These are phyloP conservation scores for Tolypocladium album DNA, from an alignment of 2,329 filamentous ascomycete genomes.

Conservation along the genomic window DNA sequence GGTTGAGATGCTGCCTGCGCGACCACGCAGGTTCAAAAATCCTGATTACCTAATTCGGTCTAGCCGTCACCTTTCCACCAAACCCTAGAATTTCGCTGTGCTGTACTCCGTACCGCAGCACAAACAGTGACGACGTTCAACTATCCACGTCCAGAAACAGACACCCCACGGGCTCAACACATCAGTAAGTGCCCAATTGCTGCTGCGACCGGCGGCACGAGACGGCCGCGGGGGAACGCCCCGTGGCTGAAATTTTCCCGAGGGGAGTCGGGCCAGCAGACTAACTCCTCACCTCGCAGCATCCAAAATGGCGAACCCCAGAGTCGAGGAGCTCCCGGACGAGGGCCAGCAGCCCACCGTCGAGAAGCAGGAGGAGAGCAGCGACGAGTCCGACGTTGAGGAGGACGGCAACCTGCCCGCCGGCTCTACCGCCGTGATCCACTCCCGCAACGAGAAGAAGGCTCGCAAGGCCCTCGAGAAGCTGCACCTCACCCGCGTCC, in stretches of 20 bases:
- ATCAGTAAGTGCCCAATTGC: slow-evolving; percentile 21
- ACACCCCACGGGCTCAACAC: slow-evolving; percentile 21
- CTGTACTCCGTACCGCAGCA: slow-evolving; percentile 25
- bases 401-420: slow-evolving; percentile 72
- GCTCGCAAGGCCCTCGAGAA: slow-evolving; percentile 98
- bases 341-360: slow-evolving; percentile 75
- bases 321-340: slow-evolving; percentile 94
- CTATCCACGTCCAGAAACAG: slow-evolving; percentile 19
- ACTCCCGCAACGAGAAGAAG: slow-evolving; percentile 99
- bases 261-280: neutral
- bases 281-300: slow-evolving; percentile 4
- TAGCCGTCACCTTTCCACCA: slow-evolving; percentile 26
- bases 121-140: slow-evolving; percentile 22
- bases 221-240: neutral
- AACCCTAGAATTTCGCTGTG: slow-evolving; percentile 35
- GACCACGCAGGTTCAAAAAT: slow-evolving; percentile 1
- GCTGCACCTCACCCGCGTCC: slow-evolving; percentile 90
- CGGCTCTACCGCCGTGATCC: slow-evolving; percentile 80
- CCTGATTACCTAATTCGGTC: slow-evolving; percentile 29
- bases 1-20: neutral
- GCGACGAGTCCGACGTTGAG: slow-evolving; percentile 69
- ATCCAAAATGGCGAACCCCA: slow-evolving; percentile 84
- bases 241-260: slow-evolving; percentile 2
- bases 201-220: slow-evolving; percentile 3
- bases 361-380: slow-evolving; percentile 63